Conservation (phyloP, 352 stramenopile genomes). For the Phytopythium delawarense region DNA sequence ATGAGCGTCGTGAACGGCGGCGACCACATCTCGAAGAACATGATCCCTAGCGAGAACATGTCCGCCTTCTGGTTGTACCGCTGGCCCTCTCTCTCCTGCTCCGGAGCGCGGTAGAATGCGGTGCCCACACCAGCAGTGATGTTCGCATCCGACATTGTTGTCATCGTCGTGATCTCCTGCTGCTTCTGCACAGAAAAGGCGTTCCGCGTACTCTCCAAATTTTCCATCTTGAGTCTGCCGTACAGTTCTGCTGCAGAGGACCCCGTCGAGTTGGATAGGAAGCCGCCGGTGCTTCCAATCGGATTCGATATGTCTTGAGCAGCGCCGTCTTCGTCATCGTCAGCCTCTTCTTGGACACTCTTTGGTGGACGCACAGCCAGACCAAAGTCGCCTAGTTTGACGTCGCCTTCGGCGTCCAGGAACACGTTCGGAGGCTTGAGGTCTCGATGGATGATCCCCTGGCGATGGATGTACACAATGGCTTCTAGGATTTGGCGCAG, state of each 20-base stretch:
- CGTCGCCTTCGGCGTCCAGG: slow-evolving; percentile 88
- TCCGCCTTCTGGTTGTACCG: slow-evolving; percentile 91
- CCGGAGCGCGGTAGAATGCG: slow-evolving; percentile 93
- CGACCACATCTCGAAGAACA: slow-evolving; percentile 96
- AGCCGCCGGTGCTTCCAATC: slow-evolving; percentile 18
- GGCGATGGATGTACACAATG: slow-evolving; percentile 92
- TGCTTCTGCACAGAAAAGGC: slow-evolving; percentile 17
- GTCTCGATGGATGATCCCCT: slow-evolving; percentile 92
- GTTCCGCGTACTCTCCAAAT: slow-evolving; percentile 56
- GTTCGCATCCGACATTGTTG: slow-evolving; percentile 64
- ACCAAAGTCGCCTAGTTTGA: slow-evolving; percentile 95
- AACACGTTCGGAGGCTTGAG: slow-evolving; percentile 95
- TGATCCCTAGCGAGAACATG: slow-evolving; percentile 94
- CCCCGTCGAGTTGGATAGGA: slow-evolving; percentile 50
- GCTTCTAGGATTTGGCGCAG: slow-evolving; percentile 95
- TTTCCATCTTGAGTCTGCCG: slow-evolving; percentile 59
- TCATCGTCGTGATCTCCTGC: slow-evolving; percentile 39
- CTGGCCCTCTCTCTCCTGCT: slow-evolving; percentile 89
- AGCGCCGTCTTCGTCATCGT: slow-evolving; percentile 31
- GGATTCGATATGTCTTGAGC: slow-evolving; percentile 16
- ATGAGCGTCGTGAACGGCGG: slow-evolving; percentile 90
- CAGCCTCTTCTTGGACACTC: slow-evolving; percentile 32
- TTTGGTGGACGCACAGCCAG: slow-evolving; percentile 85
- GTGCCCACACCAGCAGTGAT: slow-evolving; percentile 95
- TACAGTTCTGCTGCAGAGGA: slow-evolving; percentile 74